Evolutionary conservation across 1,139 yeast species (phyloP), one percentile per base, ranked within the genome.

Genomic region (Candida tetrigidarum): DNA sequence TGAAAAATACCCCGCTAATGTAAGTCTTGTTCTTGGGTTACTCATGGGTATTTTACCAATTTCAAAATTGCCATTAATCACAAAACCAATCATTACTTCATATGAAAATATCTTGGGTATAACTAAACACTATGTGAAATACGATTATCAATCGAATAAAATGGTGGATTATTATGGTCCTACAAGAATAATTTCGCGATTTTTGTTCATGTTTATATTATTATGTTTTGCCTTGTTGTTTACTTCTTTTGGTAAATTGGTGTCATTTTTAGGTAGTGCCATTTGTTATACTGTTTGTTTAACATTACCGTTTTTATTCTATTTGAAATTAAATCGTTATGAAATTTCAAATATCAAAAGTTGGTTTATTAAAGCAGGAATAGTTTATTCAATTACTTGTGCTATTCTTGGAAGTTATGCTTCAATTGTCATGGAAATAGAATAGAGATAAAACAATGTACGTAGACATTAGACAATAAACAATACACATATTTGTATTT

Each of bases 211-310:
- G 47, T 32, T 56, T 2, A 39, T 66, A 3, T 56, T 71, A n/a
- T 59, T 86, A 26, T 42, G 67, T 2, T 62, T 84, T 41, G 80
- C 96, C 1, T 71, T 86, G 27, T 46, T 80, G 3, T 79, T 88
- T 56, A 88, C 89, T 4, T 83, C 84, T 27, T 92, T 91, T 64
- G 97, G 95, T 49, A 82, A 83, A 57, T 78, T 91, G 46, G 84
- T 92, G 64, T 89, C 96, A 7, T 81, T 91, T 43, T 70, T 89
- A 54, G 97, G 97, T 3, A 81, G 93, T 29, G 83, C 91, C 2
- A 71, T 92, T 42, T 89, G 97, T 56, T 86, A 86, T 59, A 76
- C 85, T 1, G 84, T 91, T 37, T 92, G 97, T 60, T 69, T 91
- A 48, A 80, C 89, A 3, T 72, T 90, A 23, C 97, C 97, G 3